These are phyloP conservation scores for Apiospora arundinis DNA, from an alignment of 2,329 filamentous ascomycete genomes.

Conservation along the genomic window DNA sequence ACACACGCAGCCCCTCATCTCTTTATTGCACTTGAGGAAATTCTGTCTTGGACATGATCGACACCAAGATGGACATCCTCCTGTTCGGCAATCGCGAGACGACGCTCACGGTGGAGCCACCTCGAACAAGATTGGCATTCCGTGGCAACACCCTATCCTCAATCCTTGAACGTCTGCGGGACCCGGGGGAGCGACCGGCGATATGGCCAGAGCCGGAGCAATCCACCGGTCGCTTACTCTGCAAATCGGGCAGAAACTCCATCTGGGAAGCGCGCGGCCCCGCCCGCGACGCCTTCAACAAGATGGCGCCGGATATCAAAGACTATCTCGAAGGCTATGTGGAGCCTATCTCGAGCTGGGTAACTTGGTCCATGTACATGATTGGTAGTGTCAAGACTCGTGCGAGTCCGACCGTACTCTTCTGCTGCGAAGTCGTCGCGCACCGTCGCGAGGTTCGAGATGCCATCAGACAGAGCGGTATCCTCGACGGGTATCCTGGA, in stretches of 20 bases:
- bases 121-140: neutral
- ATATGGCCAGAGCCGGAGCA: neutral
- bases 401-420: slow-evolving; percentile 7
- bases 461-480: slow-evolving; percentile 16
- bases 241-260: slow-evolving; percentile 1
- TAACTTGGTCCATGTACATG: slow-evolving; percentile 20
- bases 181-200: neutral
- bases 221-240: slow-evolving; percentile 8
- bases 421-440: neutral
- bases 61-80: neutral
- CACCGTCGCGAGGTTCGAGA: slow-evolving; percentile 14
- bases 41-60: neutral
- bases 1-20: no score
- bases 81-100: neutral
- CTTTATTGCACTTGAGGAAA: no score
- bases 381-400: neutral
- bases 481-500: neutral
- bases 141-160: neutral
- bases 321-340: neutral
- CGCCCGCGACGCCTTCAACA: slow-evolving; percentile 7
- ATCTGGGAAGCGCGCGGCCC: slow-evolving; percentile 15
- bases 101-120: neutral
- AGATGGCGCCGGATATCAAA: neutral
- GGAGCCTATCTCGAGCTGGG: slow-evolving; percentile 19
- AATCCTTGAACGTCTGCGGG: neutral